Base-by-base conservation (phyloP, 139 green algal genomes). In the Chlorella sp. region DNA sequence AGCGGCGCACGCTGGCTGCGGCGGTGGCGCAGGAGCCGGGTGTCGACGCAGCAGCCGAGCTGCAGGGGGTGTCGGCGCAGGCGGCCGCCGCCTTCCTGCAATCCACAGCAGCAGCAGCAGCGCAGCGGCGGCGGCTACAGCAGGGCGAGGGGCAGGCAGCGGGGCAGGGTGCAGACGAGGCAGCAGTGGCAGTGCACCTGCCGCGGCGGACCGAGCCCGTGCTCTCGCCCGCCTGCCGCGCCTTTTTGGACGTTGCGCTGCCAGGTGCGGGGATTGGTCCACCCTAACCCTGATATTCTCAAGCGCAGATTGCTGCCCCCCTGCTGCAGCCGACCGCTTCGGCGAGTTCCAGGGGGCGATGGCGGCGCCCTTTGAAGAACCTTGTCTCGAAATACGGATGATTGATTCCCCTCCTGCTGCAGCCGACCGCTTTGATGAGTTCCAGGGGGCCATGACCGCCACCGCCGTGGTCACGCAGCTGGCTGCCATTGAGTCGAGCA, bases 201-300 rank as follows among this genome's bases (percentile, higher is more conserved):
- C n/a, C 65, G 2, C 32, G 70, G 70, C 38, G 70, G 38, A 20
- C 3, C 1, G 70, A 57, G 70, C 70, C 65, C 12, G 36, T 55
- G 32, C 74, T 81, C 2, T 67, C 55, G 7, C 32, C 30, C 34
- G 20, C 20, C 9, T 81, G 74, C 74, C 74, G 47, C 32, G 32
- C 74, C 25, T 81, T 81, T 18, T 17, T 81, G 51, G 74, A 81
- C 0, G 51, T 81, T 9, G 74, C 74, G 1, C 30, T 81, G 55
- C 74, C 74, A 13, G 51, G 51, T 60, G 51, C 7, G 44, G 21
- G 51, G 12, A 23, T 60, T n/a, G n/a, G n/a, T n/a, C n/a, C n/a
- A n/a, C n/a, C n/a, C n/a, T n/a, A n/a, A n/a, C n/a, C n/a, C n/a
- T n/a, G n/a, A n/a, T n/a, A n/a, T n/a, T n/a, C n/a, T n/a, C n/a